Base-by-base conservation (phyloP, 768 basidiomycete species). In the Daedaleopsis sinensis region DNA sequence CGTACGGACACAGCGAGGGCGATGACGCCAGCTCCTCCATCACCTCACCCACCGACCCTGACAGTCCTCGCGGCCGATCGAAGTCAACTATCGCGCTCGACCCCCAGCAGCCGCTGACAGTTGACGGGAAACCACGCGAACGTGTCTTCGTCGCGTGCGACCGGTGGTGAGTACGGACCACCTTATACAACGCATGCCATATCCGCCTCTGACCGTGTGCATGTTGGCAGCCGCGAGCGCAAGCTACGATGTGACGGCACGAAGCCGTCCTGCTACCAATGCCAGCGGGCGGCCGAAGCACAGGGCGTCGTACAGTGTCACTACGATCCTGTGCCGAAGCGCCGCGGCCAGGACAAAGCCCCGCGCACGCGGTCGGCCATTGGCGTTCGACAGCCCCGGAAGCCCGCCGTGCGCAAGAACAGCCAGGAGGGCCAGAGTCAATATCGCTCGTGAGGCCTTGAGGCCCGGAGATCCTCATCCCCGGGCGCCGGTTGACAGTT, bases 301-400 rank as follows among this genome's bases (percentile, higher is more conserved):
- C 27, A 32, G 16, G 52, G 47, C 24, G n/a, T 27, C 5, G 62
- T 36, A 13, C 43, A 47, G 19, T 64, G 62, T 54, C 24, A 16
- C 35, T 64, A 64, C 44, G 49, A 59, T 35, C 50, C 54, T 11
- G 38, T 11, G 9, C 62, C 62, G 23, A 59, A 57, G 55, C 58
- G 62, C 12, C 62, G 62, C 35, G 62, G 62, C 15, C 62, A 64
- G 37, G 62, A 64, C 51, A 59, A 59, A 36, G 62, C 62, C 18
- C 62, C 57, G 3, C 62, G 62, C 50, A 64, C 55, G 4, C 62
- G 62, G 24, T 64, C 62, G 15, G 54, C 62, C 5, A 57, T 64
- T 19, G 62, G 62, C 2, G n/a, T 81, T 69, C 23, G 62, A 37
- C 55, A 75, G 78, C 43, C 79, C 21, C 67, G 49, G 4, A 24